These are phyloP conservation scores for Pestalotiopsis sp. DNA, from an alignment of 2,329 filamentous ascomycete species.

Conservation along the genomic window DNA sequence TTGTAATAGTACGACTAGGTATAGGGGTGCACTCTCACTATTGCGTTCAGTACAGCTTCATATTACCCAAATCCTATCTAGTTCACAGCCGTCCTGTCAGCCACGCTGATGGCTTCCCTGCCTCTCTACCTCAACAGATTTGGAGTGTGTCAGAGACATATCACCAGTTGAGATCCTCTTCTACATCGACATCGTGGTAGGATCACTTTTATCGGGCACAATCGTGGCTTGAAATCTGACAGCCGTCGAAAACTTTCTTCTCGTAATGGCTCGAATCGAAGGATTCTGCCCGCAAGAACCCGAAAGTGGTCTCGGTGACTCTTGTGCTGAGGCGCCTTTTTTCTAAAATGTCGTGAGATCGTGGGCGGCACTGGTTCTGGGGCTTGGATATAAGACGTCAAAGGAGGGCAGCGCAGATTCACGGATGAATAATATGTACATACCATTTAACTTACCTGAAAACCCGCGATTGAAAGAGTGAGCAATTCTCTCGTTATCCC, in stretches of 20 bases:
- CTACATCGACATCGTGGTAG: too few relatives aligned
- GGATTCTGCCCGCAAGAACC: constrained; percentile 2
- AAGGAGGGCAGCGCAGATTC: not conserved
- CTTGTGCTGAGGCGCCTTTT: not conserved
- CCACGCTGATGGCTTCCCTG: too few relatives aligned
- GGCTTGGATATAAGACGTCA: not conserved
- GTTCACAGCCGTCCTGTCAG: too few relatives aligned
- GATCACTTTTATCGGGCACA: too few relatives aligned
- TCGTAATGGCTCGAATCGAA: not conserved
- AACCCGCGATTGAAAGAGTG: not conserved
- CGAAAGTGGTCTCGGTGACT: constrained; percentile 11
- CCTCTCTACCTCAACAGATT: too few relatives aligned
- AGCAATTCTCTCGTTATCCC: not conserved
- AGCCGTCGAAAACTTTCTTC: not conserved
- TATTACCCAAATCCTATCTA: too few relatives aligned
- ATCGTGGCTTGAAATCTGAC: too few relatives aligned
- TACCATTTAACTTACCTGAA: too few relatives aligned
- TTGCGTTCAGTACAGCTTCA: too few relatives aligned
- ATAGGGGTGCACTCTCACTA: not conserved
- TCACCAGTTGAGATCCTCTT: too few relatives aligned
- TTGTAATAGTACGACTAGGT: not conserved
- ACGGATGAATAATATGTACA: not conserved
- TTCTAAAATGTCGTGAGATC: not conserved
- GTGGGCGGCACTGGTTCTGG: not conserved
- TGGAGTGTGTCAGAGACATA: too few relatives aligned